Base-by-base conservation (phyloP, 345 rosid species). In the Balakata baccata region DNA sequence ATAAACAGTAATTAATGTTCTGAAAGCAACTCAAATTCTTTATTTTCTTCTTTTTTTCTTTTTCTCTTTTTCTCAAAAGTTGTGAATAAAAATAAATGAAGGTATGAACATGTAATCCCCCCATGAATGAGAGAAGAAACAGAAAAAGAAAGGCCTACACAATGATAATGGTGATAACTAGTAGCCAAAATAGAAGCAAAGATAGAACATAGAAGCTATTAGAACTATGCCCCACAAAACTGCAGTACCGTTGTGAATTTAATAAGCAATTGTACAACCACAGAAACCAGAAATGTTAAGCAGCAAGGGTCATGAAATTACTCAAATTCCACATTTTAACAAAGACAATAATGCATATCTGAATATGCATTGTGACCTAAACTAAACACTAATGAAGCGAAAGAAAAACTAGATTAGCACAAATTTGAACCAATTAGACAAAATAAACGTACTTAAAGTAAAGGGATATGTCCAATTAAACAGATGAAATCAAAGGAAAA, bases 1-100 rank as follows among this genome's bases (percentile, higher is more conserved):
- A 74, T 29, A 70, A 68, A 85, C 76, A 81, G 84, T 72, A 83
- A 29, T 81, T 77, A 70, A 79, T 64, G 70, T 66, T 78, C 53
- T 46, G 85, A 85, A 73, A 81, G 83, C 85, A 80, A 80, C 77
- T 74, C 22, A 7, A 57, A 9, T 10, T 18, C 13, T 25, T n/a
- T 61, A n/a, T n/a, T n/a, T n/a, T n/a, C n/a, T 29, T 29, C 2
- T 29, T 29, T 29, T 29, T 29, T 29, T 29, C 34, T 29, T 29
- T 29, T 29, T 29, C n/a, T 23, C 58, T 72, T 57, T 64, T 64
- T 43, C 78, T 80, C 80, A 83, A 70, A 81, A 83, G 75, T 18
- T 63, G 77, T 66, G 83, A 81, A 71, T 61, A 64, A 64, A 69
- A 80, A 73, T 66, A 81, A 78, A 80, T 53, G 57, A 69, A 76